Evolutionary conservation across 257 asterid genomes (phyloP), one percentile per base, ranked within the genome.

Genomic region (Solanum bukasovii): DNA sequence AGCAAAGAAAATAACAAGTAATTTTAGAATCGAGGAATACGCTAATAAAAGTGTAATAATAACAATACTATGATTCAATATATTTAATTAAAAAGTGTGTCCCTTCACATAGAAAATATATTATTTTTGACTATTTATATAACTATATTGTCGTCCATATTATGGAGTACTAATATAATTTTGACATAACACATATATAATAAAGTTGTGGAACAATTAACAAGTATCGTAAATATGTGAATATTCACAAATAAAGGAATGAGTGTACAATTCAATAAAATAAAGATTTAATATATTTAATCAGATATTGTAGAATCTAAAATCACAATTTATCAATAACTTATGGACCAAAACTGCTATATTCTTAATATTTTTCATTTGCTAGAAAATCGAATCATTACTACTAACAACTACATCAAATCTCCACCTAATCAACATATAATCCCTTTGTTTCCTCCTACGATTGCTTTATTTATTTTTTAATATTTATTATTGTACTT

Each of bases 361-460:
- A 18, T 83, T 52, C 65, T 27, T 83, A 82, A 46, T 40, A 23
- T 84, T 84, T 33, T 84, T 84, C 25, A 84, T 34, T 63, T 84
- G 40, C 18, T 65, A 59, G 34, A 40, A 88, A 71, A 87, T 91
- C 91, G 89, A 89, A 92, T 90, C 91, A 84, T 84, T 83, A 73
- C 88, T 72, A 79, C 86, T 82, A 87, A 89, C 86, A 89, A 87
- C 90, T 84, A 87, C 83, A 89, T 90, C 91, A 67, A 74, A 85
- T 63, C 81, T 14, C 82, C 87, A 85, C 79, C 89, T 87, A 88
- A 88, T 91, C 88, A 92, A 89, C 92, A 91, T 91, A 88, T 44
- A 89, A 91, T 91, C 92, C 92, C 91, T 84, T 74, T 88, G 88
- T 90, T 92, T 90, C 87, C 89, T 89, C 89, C 56, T 44, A 78